These are phyloP conservation scores for Diaporthe nobilis DNA, from an alignment of 2,329 filamentous ascomycete species.

Conservation along the genomic window DNA sequence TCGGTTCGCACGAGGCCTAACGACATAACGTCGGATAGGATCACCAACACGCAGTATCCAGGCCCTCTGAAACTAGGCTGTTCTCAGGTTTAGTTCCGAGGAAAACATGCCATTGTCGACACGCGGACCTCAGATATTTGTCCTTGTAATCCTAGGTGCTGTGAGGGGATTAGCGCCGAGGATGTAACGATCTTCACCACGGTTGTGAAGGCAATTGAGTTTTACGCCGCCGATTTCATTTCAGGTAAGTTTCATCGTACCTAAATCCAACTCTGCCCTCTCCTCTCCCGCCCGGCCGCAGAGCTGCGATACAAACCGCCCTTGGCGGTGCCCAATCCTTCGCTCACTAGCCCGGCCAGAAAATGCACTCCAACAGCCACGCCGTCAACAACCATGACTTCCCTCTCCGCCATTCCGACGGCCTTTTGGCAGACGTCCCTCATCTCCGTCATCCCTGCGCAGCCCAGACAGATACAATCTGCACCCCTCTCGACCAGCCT, in stretches of 20 bases:
- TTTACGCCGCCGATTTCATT: constrained; percentile 8
- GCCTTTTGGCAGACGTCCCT: constrained; percentile 59
- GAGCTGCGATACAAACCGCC: constrained; percentile 58
- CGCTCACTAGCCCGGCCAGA: constrained; percentile 59
- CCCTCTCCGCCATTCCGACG: constrained; percentile 57
- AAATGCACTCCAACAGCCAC: constrained; percentile 63
- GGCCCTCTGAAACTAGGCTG: background rate
- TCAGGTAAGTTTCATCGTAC: constrained; percentile 8
- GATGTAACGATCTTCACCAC: constrained; percentile 18
- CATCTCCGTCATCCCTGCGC: constrained; percentile 64
- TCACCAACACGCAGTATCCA: background rate
- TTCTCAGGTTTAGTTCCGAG: constrained; percentile 5
- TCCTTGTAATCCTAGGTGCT: background rate
- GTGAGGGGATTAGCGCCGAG: background rate
- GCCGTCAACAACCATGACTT: constrained; percentile 64
- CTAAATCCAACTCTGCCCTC: constrained; percentile 56
- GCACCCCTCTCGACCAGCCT: constrained; percentile 53
- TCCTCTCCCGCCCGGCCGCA: constrained; percentile 51
- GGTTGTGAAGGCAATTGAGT: constrained; percentile 5
- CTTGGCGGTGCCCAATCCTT: constrained; percentile 61
- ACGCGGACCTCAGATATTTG: constrained; percentile 10
- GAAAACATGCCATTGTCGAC: background rate
- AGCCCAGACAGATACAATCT: constrained; percentile 58
- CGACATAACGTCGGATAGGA: background rate
- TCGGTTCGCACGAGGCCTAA: background rate